A percentile compares a stretch with the other conserved stretches of the same genome.
Evolutionary conservation across 2,329 filamentous ascomycete species (phyloP).

Genomic region (Colletotrichum sp.): DNA sequence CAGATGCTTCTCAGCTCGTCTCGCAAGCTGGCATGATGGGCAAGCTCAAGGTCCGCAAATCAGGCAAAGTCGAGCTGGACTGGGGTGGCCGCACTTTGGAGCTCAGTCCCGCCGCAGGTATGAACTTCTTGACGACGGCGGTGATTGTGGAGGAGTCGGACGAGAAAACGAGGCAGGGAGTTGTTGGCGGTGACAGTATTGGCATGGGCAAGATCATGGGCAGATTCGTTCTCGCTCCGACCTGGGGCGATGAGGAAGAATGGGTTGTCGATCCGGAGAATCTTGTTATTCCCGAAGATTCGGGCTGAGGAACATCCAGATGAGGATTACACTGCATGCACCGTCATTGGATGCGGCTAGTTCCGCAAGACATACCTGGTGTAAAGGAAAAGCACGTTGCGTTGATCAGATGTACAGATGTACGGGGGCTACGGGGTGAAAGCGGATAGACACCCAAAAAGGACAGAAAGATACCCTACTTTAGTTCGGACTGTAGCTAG

Average conservation of each 20-base stretch:
- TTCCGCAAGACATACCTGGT: not conserved
- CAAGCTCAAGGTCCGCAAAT: conserved; percentile 64
- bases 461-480: conserved; percentile 21
- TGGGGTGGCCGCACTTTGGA: conserved; percentile 65
- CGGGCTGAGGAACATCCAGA: not conserved
- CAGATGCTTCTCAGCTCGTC: conserved; percentile 42
- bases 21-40: conserved; percentile 64
- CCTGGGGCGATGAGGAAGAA: conserved; percentile 63
- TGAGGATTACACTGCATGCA: not conserved
- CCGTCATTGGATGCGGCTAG: not conserved
- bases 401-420: not conserved
- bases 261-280: conserved; percentile 52
- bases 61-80: conserved; percentile 65
- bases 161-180: conserved; percentile 49
- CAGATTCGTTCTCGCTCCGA: conserved; percentile 64
- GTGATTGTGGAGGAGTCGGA: conserved; percentile 65
- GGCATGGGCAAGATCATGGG: conserved; percentile 70
- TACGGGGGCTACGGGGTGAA: not conserved
- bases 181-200: conserved; percentile 55
- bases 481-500: not conserved
- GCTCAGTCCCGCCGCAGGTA: conserved; percentile 55
- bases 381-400: not conserved
- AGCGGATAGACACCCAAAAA: not conserved
- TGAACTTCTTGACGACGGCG: conserved; percentile 63
- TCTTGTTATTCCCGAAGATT: not conserved